Conservation (phyloP, 257 asterid genomes). For the Lithospermum erythrorhizon region DNA sequence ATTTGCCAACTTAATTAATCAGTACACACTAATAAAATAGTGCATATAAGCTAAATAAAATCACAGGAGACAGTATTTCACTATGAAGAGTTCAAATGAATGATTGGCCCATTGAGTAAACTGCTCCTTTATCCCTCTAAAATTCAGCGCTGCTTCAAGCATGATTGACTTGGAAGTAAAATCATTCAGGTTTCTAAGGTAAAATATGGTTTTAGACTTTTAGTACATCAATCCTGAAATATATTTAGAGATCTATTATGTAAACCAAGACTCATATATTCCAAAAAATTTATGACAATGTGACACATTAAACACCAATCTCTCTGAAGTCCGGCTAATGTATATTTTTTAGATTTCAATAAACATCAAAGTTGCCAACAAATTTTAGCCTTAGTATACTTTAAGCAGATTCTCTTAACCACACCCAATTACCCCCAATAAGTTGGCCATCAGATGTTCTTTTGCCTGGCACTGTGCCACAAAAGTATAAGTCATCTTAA, state of each 20-base stretch:
- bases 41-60: not conserved
- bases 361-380: not conserved
- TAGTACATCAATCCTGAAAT: not conserved
- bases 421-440: no score
- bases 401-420: no score
- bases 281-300: not conserved
- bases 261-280: not conserved
- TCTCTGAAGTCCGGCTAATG: no score
- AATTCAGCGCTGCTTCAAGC: no score
- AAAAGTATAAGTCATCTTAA: not conserved
- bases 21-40: not conserved
- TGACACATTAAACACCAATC: not conserved
- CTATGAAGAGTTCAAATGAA: not conserved
- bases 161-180: no score
- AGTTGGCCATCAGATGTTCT: no score
- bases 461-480: no score
- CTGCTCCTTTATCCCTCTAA: no score
- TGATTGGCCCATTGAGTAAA: no score
- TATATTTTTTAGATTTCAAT: not conserved
- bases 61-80: no score
- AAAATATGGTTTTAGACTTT: not conserved
- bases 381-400: not conserved
- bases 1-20: no score
- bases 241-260: not conserved
- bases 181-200: not conserved